Percentiles rank a stretch among this genome's conserved stretches.
phyloP scores from a whole-genome alignment of 1,284 basidiomycete genomes.

The Papiliotrema laurentii region DNA sequence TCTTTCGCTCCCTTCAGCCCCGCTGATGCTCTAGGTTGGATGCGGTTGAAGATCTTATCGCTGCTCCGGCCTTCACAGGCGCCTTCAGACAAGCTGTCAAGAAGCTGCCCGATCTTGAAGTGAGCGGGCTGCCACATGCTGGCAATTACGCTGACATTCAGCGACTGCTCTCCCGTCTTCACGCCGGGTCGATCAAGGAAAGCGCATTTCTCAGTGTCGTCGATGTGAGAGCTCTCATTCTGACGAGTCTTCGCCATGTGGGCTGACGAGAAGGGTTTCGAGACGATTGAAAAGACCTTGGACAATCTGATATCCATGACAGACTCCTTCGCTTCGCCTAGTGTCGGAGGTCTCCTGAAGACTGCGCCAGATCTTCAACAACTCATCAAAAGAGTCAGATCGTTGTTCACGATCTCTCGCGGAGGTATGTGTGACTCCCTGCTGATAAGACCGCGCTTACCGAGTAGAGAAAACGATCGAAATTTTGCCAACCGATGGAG shows the following conservation, averaged over 20 bases:
- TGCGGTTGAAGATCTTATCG: conserved; percentile 82
- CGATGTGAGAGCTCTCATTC: conserved; percentile 60
- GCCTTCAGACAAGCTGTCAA: conserved; percentile 71
- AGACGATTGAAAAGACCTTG: conserved; percentile 64
- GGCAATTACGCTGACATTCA: conserved; percentile 10
- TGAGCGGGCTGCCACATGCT: conserved; percentile 9
- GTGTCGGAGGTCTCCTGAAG: conserved; percentile 67
- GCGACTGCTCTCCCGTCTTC: conserved; percentile 85
- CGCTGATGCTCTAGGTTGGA: conserved; percentile 62
- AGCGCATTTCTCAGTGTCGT: conserved; percentile 81
- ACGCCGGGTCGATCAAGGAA: conserved; percentile 81
- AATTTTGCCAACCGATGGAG: conserved; percentile 72
- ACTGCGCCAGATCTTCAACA: conserved; percentile 69
- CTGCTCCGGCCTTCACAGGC: conserved; percentile 66
- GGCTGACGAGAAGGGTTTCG: conserved; percentile 61
- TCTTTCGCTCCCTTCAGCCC: conserved; percentile 1
- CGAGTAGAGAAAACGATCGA: conserved; percentile 27
- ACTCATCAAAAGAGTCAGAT: conserved; percentile 62
- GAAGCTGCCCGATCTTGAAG: conserved; percentile 81
- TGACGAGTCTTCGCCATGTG: background rate
- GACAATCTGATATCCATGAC: conserved; percentile 61
- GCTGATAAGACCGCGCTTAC: background rate
- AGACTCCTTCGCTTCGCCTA: conserved; percentile 68
- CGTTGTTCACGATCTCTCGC: conserved; percentile 63
- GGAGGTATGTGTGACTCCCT: conserved; percentile 21